Conservation (phyloP, 306 rosid species). For the Quercus variabilis region DNA sequence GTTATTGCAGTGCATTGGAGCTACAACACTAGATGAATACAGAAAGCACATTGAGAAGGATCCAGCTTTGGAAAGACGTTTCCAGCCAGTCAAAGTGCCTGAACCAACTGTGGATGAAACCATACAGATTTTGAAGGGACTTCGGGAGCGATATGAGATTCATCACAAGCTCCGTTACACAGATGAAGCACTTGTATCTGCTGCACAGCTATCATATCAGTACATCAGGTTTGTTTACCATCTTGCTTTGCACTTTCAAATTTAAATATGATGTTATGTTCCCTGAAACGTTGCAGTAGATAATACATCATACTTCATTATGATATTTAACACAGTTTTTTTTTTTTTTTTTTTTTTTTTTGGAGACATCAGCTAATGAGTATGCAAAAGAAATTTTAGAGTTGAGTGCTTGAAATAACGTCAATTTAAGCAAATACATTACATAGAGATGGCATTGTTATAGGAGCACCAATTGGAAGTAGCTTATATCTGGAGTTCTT, state of each 20-base stretch:
- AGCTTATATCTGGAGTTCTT: not conserved
- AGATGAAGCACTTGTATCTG: slow-evolving; percentile 84
- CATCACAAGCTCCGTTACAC: slow-evolving; percentile 97
- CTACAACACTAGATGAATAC: slow-evolving; percentile 94
- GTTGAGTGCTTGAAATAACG: not conserved
- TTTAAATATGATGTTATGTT: not conserved
- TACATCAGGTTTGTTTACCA: slow-evolving; percentile 68
- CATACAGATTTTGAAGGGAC: slow-evolving; percentile 81
- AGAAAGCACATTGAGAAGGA: slow-evolving; percentile 96
- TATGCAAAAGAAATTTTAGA: not conserved
- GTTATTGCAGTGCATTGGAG: slow-evolving; percentile 85
- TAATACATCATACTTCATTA: not conserved
- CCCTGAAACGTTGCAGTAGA: not conserved
- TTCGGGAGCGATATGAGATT: slow-evolving; percentile 89
- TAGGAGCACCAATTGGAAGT: not conserved
- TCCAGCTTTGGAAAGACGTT: slow-evolving; percentile 91
- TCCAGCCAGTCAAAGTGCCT: slow-evolving; percentile 94
- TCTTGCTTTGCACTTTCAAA: not conserved
- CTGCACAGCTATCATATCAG: slow-evolving; percentile 88
- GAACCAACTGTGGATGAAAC: slow-evolving; percentile 93
- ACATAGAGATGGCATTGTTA: not conserved
- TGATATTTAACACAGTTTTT: not conserved
- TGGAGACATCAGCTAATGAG: not conserved
- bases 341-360: not conserved
- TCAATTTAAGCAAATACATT: not conserved